Evolutionary conservation across 768 basidiomycete species (phyloP), one percentile per base, ranked within the genome.

Genomic region (Tricholomella constricta): DNA sequence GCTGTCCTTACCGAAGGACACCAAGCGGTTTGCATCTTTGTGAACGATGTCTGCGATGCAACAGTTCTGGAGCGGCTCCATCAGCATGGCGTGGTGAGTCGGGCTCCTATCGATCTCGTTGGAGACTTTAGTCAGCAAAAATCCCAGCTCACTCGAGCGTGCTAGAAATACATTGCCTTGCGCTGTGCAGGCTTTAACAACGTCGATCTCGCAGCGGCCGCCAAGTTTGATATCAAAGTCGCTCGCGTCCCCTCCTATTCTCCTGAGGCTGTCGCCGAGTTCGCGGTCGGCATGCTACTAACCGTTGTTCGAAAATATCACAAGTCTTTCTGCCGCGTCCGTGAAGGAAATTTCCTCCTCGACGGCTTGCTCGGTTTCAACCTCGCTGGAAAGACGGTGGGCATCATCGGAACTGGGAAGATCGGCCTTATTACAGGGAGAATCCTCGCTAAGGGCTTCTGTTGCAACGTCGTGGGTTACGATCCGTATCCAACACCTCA

Each of bases 271-370:
- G 71, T 77, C 22, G 75, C 75, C 14, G 75, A 77, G 55, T 77
- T 77, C 59, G 65, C 74, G 14, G 71, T 77, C 17, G 75, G 75
- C n/a, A 77, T 76, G 73, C 68, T 77, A 47, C 58, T 77, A 62
- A 77, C 74, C 26, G 72, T 77, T 36, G 63, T 75, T 9, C 71
- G 75, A 52, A 77, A 77, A 57, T 77, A 74, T 55, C 75, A 77
- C 64, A 77, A 77, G 55, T 72, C 75, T 9, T 75, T 73, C 56
- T 68, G 69, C 43, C 72, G 75, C n/a, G 74, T 77, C 2, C 73
- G 75, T 6, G 75, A 77, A 54, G 74, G 74, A 2, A 77, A 77
- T 51, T 76, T 77, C 61, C 69, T 77, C 34, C 70, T 77, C 34
- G 75, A 77, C 45, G 74, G 74, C 14, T 67, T 77, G 8, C 61